A percentile compares a stretch with the other conserved stretches of the same genome.
Evolutionary conservation across 2,329 filamentous ascomycete species (phyloP).

Genomic region (Neofusicoccum cordaticola): DNA sequence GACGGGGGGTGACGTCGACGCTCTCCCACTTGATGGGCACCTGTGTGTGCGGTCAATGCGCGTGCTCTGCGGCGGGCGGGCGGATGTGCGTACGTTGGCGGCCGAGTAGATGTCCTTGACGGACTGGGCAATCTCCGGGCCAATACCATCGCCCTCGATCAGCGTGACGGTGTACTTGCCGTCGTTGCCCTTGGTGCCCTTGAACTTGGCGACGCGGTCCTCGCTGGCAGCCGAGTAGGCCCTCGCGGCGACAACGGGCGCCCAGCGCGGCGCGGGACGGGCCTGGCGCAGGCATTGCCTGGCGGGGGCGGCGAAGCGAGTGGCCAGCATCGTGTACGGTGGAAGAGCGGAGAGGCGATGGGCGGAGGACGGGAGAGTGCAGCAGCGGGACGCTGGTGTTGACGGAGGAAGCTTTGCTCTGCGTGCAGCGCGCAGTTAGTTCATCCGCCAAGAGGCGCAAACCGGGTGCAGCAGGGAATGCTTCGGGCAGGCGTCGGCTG

Average conservation of each 20-base stretch:
- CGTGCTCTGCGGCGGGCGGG: slow-evolving; percentile 5
- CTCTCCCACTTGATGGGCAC: slow-evolving; percentile 95
- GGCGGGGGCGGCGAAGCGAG: slow-evolving; percentile 72
- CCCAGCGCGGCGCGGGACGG: slow-evolving; percentile 24
- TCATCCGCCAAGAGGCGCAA: slow-evolving; percentile 11
- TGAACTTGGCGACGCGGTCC: slow-evolving; percentile 86
- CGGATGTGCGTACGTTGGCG: slow-evolving; percentile 65
- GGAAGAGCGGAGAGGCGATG: slow-evolving; percentile 9
- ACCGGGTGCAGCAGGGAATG: slow-evolving; percentile 11
- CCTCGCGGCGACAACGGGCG: slow-evolving; percentile 26
- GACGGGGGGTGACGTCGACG: slow-evolving; percentile 87
- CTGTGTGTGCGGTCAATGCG: slow-evolving; percentile 43
- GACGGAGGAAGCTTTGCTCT: slow-evolving; percentile 15
- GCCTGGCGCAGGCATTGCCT: slow-evolving; percentile 76
- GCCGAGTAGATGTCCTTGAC: slow-evolving; percentile 99
- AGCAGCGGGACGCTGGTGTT: slow-evolving; percentile 12
- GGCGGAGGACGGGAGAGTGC: neutral
- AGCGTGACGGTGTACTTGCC: slow-evolving; percentile 94
- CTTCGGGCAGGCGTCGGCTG: slow-evolving; percentile 5
- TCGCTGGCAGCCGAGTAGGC: slow-evolving; percentile 58
- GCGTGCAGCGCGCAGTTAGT: slow-evolving; percentile 13
- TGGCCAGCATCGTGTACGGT: slow-evolving; percentile 70
- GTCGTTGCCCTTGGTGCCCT: slow-evolving; percentile 82
- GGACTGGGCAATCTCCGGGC: slow-evolving; percentile 93
- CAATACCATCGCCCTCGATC: slow-evolving; percentile 99